Evolutionary conservation across 1,284 basidiomycete genomes (phyloP), one percentile per base, ranked within the genome.

Genomic region (Bondarzewia mesenterica): DNA sequence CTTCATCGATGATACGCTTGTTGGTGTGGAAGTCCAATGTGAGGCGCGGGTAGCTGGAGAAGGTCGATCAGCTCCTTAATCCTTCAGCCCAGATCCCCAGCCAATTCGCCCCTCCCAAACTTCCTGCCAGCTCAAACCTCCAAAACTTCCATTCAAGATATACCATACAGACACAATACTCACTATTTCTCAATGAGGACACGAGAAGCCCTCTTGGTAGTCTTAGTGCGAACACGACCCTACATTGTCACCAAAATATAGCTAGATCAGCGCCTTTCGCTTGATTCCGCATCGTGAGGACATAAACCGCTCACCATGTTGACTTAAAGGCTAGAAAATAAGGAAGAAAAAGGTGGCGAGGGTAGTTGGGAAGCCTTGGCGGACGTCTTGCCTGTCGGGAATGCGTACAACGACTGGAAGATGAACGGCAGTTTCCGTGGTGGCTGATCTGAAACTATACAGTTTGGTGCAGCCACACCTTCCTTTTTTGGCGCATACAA

Each of bases 201-300:
- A 60, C 95, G 89, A 61, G 94, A 95, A 67, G 95, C 95, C 76
- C 95, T 91, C 84, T 99, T 99, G 71, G 94, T 95, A 60, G 95
- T 99, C 80, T 99, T 99, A 64, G 95, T 99, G 68, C 95, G 91
- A 77, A 99, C 95, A 67, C 95, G 93, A 74, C 96, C 96, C 95
- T 97, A 72, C n/a, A 43, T 39, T 42, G 26, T 41, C 18, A 6
- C 22, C 10, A 46, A 46, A 39, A 27, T 42, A 16, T 7, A 26
- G 21, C 12, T 4, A 4, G 26, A 29, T 25, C 42, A 43, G 23
- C 26, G 29, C 26, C 23, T 27, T 16, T 18, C 20, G 27, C 20
- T 5, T 14, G 7, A 20, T 7, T 29, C 36, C n/a, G 29, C 25
- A 5, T 8, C n/a, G n/a, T n/a, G n/a, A n/a, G n/a, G 37, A 35